These are phyloP conservation scores for Barbatosphaeria neglecta DNA, from an alignment of 495 filamentous ascomycete genomes.

Conservation along the genomic window DNA sequence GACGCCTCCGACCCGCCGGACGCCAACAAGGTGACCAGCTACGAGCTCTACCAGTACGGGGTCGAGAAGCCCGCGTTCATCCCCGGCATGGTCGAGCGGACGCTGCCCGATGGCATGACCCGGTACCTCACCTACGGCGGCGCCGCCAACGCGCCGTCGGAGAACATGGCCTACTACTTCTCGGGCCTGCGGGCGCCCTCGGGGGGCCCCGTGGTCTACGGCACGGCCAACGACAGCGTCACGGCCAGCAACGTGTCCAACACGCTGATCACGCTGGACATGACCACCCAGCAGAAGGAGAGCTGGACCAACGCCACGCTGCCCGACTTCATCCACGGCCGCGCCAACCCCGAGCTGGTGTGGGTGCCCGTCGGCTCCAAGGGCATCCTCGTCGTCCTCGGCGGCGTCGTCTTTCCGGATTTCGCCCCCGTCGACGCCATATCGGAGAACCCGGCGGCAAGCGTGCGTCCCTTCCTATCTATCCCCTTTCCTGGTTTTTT, in stretches of 20 bases:
- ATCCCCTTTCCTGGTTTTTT: neutral
- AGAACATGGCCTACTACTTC: constrained; percentile 65
- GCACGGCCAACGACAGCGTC: constrained; percentile 18
- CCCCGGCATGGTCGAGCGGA: constrained; percentile 23
- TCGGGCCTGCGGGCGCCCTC: constrained; percentile 42
- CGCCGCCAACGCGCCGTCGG: constrained; percentile 52
- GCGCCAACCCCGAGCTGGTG: constrained; percentile 52
- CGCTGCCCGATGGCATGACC: constrained; percentile 37
- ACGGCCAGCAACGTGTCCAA: constrained; percentile 27
- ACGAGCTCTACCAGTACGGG: constrained; percentile 41
- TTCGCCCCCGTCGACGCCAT: constrained; percentile 14
- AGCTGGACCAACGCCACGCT: constrained; percentile 47
- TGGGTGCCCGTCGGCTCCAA: constrained; percentile 57
- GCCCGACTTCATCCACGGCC: constrained; percentile 34
- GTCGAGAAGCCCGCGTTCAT: constrained; percentile 21
- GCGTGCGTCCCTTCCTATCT: constrained; percentile 24
- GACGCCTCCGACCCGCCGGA: constrained; percentile 15
- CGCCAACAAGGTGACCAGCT: constrained; percentile 29
- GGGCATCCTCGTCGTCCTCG: constrained; percentile 54
- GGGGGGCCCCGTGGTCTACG: constrained; percentile 28
- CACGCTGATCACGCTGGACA: constrained; percentile 50
- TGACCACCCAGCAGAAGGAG: constrained; percentile 35
- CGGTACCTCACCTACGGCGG: constrained; percentile 55
- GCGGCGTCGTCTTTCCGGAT: constrained; percentile 49
- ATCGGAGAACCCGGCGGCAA: constrained; percentile 27